These are phyloP conservation scores for Podospora comata DNA, from an alignment of 495 filamentous ascomycete genomes.

Conservation along the genomic window DNA sequence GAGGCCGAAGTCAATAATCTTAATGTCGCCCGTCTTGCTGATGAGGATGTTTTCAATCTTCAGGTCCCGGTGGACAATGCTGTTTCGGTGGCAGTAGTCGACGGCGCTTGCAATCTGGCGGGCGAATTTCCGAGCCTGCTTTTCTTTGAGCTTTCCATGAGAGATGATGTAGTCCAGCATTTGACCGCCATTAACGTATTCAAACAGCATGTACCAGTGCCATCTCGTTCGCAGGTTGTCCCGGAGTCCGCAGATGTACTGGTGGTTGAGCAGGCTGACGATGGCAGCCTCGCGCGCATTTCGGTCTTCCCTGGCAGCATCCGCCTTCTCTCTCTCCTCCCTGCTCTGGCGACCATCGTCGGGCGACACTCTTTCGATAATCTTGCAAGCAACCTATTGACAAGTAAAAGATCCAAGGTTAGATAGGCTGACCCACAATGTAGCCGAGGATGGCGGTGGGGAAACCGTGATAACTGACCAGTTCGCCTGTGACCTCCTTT, in stretches of 20 bases:
- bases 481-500: slow-evolving; percentile 74
- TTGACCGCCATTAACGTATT: slow-evolving; percentile 98
- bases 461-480: slow-evolving; percentile 58
- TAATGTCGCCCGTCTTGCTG: slow-evolving; percentile 98
- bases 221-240: slow-evolving; percentile 94
- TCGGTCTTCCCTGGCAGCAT: slow-evolving; percentile 93
- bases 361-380: slow-evolving; percentile 83
- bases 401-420: slow-evolving; percentile 18
- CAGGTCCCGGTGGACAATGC: slow-evolving; percentile 94
- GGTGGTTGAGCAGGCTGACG: slow-evolving; percentile 89
- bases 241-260: slow-evolving; percentile 94
- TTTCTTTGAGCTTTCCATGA: slow-evolving; percentile 95
- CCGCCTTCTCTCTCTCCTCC: slow-evolving; percentile 80
- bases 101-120: slow-evolving; percentile 97
- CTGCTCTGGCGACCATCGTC: slow-evolving; percentile 71
- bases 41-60: slow-evolving; percentile 99
- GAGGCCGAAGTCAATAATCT: slow-evolving; percentile 98
- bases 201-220: slow-evolving; percentile 99
- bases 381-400: slow-evolving; percentile 87
- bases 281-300: slow-evolving; percentile 97
- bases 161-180: slow-evolving; percentile 99
- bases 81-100: slow-evolving; percentile 98
- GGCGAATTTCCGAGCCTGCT: slow-evolving; percentile 95
- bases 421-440: neutral
- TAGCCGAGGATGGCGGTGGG: slow-evolving; percentile 14